Evolutionary conservation across 1,284 basidiomycete genomes (phyloP), one percentile per base, ranked within the genome.

Genomic region (Puccinia novopanici): DNA sequence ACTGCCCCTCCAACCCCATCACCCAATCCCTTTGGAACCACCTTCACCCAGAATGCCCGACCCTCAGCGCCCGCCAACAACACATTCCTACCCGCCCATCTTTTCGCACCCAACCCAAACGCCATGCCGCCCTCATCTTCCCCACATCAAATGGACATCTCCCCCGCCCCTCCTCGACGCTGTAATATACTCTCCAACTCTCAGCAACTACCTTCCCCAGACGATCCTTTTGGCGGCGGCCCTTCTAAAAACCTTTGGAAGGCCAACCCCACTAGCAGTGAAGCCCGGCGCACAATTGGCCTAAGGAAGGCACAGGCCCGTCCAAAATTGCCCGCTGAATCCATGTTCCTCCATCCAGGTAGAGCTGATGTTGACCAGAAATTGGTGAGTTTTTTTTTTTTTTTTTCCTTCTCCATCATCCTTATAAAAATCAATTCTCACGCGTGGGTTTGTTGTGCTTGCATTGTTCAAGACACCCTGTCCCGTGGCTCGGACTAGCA

Each of bases 1-100:
- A 80, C 77, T 27, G 77, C 67, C 42, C n/a, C 77, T 24, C 77
- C 77, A 40, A 80, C 77, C 15, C 77, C 77, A 13, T 73, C 57
- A n/a, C 76, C 63, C 68, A 59, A 77, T 77, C 61, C 75, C 24
- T 54, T 30, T 50, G 59, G 59, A n/a, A 63, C 75, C 15, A 65
- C 48, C 27, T 59, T 50, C 15, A 42, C 59, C 17, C 15, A 42
- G 55, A 19, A 59, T 57, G 54, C n/a, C 40, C 50, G 34, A 22
- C 40, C 37, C 19, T 17, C 54, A 3, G 52, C 27, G 15, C 15
- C n/a, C 8, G 22, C 52, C n/a, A 68, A 65, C 17, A 37, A n/a
- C 45, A 15, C 67, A 17, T 71, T 71, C 37, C 55, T 78, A 34
- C 76, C 76, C 6, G 34, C 76, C 24, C 76, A 78, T 59, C 76